A percentile compares a stretch with the other conserved stretches of the same genome.
Evolutionary conservation across 345 rosid species (phyloP).

Genomic region (Hirschfeldia incana): DNA sequence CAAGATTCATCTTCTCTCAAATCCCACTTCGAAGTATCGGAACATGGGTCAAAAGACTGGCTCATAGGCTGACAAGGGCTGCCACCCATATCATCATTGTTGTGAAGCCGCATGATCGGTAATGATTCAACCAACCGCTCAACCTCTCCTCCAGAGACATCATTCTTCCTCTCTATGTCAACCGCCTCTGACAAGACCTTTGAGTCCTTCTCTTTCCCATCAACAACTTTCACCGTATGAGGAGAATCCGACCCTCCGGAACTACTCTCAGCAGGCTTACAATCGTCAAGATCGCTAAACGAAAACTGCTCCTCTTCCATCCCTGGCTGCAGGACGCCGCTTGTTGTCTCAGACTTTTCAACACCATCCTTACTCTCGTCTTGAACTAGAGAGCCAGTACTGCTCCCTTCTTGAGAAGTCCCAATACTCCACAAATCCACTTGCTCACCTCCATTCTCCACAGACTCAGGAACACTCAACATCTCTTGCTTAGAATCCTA

Average conservation of each 20-base stretch:
- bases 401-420: constrained; percentile 32
- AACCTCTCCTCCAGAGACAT: constrained; percentile 36
- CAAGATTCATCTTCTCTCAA: constrained; percentile 40
- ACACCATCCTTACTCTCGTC: constrained; percentile 15
- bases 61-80: constrained; percentile 47
- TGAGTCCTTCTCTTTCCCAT: constrained; percentile 30
- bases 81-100: constrained; percentile 35
- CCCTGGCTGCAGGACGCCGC: constrained; percentile 42
- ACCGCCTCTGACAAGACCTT: constrained; percentile 49
- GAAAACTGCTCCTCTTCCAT: constrained; percentile 74
- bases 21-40: constrained; percentile 44
- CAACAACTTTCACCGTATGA: constrained; percentile 36
- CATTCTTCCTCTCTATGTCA: constrained; percentile 43
- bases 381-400: constrained; percentile 32
- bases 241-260: constrained; percentile 31
- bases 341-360: neutral
- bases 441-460: constrained; percentile 18
- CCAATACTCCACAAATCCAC: constrained; percentile 30
- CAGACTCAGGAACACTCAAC: constrained; percentile 34
- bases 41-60: constrained; percentile 60
- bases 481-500: constrained; percentile 33
- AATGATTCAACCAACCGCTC: constrained; percentile 60
- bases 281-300: constrained; percentile 64
- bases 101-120: constrained; percentile 53
- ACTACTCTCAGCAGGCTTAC: constrained; percentile 33